A percentile compares a stretch with the other conserved stretches of the same genome.
Evolutionary conservation across 805 yeast genomes (phyloP).

Genomic region (Starmerella vaccinii): DNA sequence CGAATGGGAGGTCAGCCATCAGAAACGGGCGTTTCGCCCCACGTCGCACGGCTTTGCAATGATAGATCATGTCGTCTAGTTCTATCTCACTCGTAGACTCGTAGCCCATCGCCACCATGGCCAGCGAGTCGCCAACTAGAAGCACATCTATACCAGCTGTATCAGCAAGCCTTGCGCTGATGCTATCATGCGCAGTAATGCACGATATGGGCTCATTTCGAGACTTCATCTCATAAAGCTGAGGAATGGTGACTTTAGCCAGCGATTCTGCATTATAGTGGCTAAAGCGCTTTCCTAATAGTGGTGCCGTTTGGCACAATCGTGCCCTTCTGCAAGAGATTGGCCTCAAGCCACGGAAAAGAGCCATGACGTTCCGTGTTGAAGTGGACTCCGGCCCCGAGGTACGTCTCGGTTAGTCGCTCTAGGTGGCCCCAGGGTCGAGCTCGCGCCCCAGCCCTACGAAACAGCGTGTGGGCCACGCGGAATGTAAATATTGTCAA

Average conservation of each 20-base stretch:
- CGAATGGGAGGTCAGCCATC: slow-evolving; percentile 83
- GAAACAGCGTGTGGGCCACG: too few relatives aligned
- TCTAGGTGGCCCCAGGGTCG: too few relatives aligned
- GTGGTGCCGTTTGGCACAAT: not conserved
- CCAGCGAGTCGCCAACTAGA: slow-evolving; percentile 83
- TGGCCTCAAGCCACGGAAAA: not conserved
- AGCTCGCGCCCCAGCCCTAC: not conserved
- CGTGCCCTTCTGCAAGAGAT: not conserved
- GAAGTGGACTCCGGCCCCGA: not conserved
- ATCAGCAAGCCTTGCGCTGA: slow-evolving; percentile 63
- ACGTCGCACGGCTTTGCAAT: slow-evolving; percentile 63
- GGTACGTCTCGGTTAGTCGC: not conserved
- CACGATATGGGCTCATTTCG: slow-evolving; percentile 38
- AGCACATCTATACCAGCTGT: slow-evolving; percentile 56
- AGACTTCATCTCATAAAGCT: slow-evolving; percentile 32
- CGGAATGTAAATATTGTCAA: too few relatives aligned
- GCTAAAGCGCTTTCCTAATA: slow-evolving; percentile 11
- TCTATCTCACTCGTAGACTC: slow-evolving; percentile 54
- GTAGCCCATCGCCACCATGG: slow-evolving; percentile 85
- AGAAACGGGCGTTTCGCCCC: slow-evolving; percentile 57
- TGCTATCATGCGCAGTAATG: slow-evolving; percentile 85
- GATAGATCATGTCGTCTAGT: slow-evolving; percentile 66
- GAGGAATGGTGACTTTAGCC: slow-evolving; percentile 35
- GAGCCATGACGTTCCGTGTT: not conserved
- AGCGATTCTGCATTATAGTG: slow-evolving; percentile 14